Evolutionary conservation across 352 stramenopile genomes (phyloP).

Genomic region (Elongisporangium undulatum): DNA sequence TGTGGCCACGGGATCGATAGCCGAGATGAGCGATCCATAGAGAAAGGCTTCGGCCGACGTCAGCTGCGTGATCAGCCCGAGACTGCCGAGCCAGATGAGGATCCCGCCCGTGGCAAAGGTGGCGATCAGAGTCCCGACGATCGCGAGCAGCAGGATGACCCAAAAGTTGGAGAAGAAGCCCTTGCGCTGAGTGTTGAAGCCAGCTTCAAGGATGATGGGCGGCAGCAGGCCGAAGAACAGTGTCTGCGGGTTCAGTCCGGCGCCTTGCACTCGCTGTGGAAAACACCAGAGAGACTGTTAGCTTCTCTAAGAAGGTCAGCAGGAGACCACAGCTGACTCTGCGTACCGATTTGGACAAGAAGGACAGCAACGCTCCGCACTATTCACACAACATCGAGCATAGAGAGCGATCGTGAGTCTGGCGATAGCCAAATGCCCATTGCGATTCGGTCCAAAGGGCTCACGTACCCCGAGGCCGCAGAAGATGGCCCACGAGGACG

Average conservation of each 20-base stretch:
- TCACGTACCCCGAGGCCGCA: conserved; percentile 35
- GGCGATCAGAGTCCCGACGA: conserved; percentile 47
- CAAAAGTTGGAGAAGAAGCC: conserved; percentile 49
- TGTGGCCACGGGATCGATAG: conserved; percentile 83
- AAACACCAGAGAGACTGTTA: neutral
- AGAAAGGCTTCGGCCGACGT: conserved; percentile 60
- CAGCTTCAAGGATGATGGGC: conserved; percentile 62
- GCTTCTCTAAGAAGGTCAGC: neutral
- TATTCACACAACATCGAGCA: conserved; percentile 4
- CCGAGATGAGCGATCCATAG: conserved; percentile 76
- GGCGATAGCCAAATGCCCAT: neutral
- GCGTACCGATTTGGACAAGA: conserved; percentile 18
- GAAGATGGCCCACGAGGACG: conserved; percentile 49
- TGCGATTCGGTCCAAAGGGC: neutral
- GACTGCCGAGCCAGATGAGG: conserved; percentile 34
- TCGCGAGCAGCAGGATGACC: conserved; percentile 33
- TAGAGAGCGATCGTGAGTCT: neutral
- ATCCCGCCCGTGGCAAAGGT: conserved; percentile 39
- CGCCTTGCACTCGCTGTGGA: conserved; percentile 15
- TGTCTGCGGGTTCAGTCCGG: conserved; percentile 38
- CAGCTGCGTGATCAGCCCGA: conserved; percentile 32
- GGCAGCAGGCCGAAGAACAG: conserved; percentile 58
- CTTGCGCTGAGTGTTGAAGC: conserved; percentile 61
- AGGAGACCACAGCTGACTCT: neutral
- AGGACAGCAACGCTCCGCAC: conserved; percentile 24